phyloP scores from a whole-genome alignment of 1,284 basidiomycete genomes.

The Trichosporon sp. region DNA sequence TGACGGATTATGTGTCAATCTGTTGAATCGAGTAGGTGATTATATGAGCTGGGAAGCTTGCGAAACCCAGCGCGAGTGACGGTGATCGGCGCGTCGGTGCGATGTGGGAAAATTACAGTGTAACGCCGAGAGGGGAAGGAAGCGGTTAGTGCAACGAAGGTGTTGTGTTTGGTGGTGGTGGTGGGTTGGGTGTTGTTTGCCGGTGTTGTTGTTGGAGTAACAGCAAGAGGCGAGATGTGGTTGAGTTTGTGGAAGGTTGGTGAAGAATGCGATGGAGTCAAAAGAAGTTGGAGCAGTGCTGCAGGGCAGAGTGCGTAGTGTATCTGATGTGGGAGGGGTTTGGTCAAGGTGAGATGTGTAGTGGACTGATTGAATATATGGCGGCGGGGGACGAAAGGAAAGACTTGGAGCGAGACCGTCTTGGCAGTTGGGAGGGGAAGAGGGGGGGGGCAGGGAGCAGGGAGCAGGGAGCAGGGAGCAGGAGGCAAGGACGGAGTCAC shows the following conservation, averaged over 20 bases:
- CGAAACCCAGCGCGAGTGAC: neutral
- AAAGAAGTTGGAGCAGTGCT: constrained; percentile 11
- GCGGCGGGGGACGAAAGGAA: constrained; percentile 4
- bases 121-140: constrained; percentile 16
- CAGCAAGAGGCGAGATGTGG: neutral
- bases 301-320: neutral
- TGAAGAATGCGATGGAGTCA: constrained; percentile 9
- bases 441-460: no score
- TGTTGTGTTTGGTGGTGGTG: neutral
- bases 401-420: constrained; percentile 3
- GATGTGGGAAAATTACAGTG: constrained; percentile 5
- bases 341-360: neutral
- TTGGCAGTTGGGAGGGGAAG: neutral
- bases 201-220: neutral
- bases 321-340: neutral
- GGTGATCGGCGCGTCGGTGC: neutral
- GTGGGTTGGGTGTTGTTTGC: neutral
- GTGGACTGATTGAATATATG: constrained; percentile 11
- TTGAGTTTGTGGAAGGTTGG: neutral
- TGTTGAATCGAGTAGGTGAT: neutral
- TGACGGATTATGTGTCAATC: neutral
- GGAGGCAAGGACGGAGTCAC: neutral
- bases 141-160: constrained; percentile 6
- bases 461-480: neutral
- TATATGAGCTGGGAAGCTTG: constrained; percentile 1